Percentiles rank a stretch among this genome's conserved stretches.
These are phyloP conservation scores for Helminthosporium solani DNA, from an alignment of 2,329 filamentous ascomycete genomes.

Conservation along the genomic window DNA sequence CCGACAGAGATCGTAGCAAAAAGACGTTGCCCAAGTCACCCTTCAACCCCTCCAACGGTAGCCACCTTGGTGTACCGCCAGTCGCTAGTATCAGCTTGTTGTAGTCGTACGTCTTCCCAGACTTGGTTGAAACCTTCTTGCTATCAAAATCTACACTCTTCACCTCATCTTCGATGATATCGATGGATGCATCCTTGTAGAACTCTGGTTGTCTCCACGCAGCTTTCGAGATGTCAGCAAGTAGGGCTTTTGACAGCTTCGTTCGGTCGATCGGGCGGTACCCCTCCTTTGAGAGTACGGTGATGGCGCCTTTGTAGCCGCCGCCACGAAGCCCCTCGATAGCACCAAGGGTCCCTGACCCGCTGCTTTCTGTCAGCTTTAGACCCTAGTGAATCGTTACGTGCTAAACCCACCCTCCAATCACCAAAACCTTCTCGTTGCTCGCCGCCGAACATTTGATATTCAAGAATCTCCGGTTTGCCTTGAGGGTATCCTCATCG, in stretches of 20 bases:
- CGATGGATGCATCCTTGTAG: conserved; percentile 65
- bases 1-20: conserved; percentile 72
- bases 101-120: conserved; percentile 71
- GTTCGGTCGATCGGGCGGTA: conserved; percentile 89
- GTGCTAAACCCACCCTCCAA: conserved; percentile 64
- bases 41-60: conserved; percentile 84
- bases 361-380: conserved; percentile 48
- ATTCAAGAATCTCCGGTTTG: conserved; percentile 70
- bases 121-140: conserved; percentile 73
- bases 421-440: conserved; percentile 71
- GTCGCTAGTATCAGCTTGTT: conserved; percentile 89
- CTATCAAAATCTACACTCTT: conserved; percentile 72
- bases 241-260: conserved; percentile 90
- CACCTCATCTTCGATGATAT: conserved; percentile 62
- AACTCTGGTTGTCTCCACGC: conserved; percentile 74
- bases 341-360: conserved; percentile 78
- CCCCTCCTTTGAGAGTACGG: conserved; percentile 79
- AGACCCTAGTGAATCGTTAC: conserved; percentile 6
- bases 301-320: conserved; percentile 77
- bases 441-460: conserved; percentile 66
- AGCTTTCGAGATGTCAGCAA: conserved; percentile 77
- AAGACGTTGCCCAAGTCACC: conserved; percentile 81
- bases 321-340: conserved; percentile 80
- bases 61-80: conserved; percentile 71
- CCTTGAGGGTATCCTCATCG: conserved; percentile 75